phyloP scores from a whole-genome alignment of 495 filamentous ascomycete species.

The Aspergillus olivimuriae region DNA sequence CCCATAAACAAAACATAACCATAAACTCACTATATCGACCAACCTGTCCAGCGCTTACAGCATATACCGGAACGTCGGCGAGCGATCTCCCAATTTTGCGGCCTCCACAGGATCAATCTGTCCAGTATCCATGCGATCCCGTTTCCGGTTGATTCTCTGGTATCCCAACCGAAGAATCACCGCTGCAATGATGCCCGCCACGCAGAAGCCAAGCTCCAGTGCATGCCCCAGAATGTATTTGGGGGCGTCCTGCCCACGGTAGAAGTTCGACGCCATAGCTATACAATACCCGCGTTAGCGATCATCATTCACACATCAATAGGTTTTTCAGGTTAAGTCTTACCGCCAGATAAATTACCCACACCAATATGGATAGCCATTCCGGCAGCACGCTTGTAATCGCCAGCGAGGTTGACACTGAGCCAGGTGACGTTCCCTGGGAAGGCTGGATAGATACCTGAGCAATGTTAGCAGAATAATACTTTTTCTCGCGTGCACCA shows the following conservation, averaged over 20 bases:
- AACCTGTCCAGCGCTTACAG: slow-evolving; percentile 22
- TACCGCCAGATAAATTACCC: slow-evolving; percentile 62
- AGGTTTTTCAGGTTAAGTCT: neutral
- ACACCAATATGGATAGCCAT: slow-evolving; percentile 73
- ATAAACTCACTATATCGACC: neutral
- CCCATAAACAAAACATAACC: neutral
- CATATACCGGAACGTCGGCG: slow-evolving; percentile 60
- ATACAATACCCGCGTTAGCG: no score
- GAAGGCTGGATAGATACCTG: slow-evolving; percentile 37
- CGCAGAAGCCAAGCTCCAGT: slow-evolving; percentile 63
- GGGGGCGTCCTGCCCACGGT: slow-evolving; percentile 56
- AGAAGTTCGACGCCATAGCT: slow-evolving; percentile 75
- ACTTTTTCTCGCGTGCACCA: neutral
- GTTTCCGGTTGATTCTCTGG: slow-evolving; percentile 50
- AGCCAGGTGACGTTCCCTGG: slow-evolving; percentile 69
- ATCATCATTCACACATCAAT: neutral
- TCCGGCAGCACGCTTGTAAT: slow-evolving; percentile 63
- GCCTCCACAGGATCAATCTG: slow-evolving; percentile 46
- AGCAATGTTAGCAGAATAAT: neutral
- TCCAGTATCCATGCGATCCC: slow-evolving; percentile 47
- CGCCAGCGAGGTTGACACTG: slow-evolving; percentile 63
- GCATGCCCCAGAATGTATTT: slow-evolving; percentile 62
- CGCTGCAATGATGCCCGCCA: slow-evolving; percentile 52
- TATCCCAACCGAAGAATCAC: slow-evolving; percentile 52
- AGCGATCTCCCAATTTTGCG: slow-evolving; percentile 57